Evolutionary conservation across 257 asterid species (phyloP).

Genomic region (Solanum lycopersicoides): DNA sequence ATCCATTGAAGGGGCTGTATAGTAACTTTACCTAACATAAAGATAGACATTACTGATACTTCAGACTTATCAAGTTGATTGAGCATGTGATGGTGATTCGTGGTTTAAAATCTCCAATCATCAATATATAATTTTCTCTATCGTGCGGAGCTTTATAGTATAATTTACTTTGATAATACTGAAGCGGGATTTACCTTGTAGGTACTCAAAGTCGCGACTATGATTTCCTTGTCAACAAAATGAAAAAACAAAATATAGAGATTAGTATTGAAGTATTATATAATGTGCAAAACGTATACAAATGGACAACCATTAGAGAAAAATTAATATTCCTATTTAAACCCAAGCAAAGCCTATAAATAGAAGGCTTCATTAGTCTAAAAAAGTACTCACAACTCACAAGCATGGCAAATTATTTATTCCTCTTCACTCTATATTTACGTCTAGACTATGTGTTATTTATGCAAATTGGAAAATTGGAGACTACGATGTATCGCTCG

Average conservation of each 20-base stretch:
- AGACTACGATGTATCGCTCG: background rate
- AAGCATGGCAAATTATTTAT: background rate
- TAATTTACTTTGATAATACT: no score
- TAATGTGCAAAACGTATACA: background rate
- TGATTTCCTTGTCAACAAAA: no score
- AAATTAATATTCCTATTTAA: background rate
- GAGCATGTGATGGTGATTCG: no score
- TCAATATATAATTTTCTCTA: no score
- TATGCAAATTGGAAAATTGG: background rate
- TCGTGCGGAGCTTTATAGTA: no score
- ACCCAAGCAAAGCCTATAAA: background rate
- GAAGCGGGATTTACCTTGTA: no score
- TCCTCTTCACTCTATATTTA: background rate
- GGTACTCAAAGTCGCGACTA: no score
- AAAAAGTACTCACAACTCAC: background rate
- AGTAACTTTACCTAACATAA: background rate
- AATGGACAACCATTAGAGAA: background rate
- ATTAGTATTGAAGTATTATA: background rate
- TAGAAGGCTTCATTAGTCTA: background rate
- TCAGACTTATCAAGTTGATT: no score
- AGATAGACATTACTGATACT: background rate
- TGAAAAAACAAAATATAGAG: background rate
- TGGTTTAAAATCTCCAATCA: no score
- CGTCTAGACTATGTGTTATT: background rate
- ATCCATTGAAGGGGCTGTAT: background rate